Evolutionary conservation across 2,329 filamentous ascomycete genomes (phyloP).

Genomic region (Laburnicola sp.): DNA sequence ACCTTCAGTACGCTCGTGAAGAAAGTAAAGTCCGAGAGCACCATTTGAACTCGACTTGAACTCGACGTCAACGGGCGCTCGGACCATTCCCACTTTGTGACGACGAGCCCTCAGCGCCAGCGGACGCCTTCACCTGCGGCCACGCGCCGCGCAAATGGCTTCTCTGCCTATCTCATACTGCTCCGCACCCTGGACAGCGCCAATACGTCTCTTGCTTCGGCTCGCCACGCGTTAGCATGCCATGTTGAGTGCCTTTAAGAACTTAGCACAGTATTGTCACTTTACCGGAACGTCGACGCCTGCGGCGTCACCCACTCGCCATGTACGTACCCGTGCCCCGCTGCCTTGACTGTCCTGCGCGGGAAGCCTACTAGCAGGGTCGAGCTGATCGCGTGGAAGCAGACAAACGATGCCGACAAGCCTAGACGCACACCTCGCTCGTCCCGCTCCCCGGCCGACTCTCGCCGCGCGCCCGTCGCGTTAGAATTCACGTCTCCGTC

Average conservation of each 20-base stretch:
- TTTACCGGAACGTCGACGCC: constrained; percentile 1
- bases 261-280: background rate
- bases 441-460: constrained; percentile 4
- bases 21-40: too few relatives aligned
- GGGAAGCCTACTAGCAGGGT: too few relatives aligned
- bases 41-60: too few relatives aligned
- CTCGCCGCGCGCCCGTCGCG: background rate
- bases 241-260: constrained; percentile 1
- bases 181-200: background rate
- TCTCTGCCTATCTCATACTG: background rate
- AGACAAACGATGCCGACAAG: constrained; percentile 26
- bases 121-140: constrained; percentile 3
- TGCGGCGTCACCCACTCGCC: background rate
- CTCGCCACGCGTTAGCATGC: constrained; percentile 5
- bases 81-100: constrained; percentile 1
- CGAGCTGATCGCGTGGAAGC: constrained; percentile 10
- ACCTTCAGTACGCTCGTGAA: too few relatives aligned
- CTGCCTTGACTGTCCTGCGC: background rate
- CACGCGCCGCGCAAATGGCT: constrained; percentile 4
- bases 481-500: constrained; percentile 3
- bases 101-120: background rate
- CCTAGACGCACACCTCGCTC: constrained; percentile 1
- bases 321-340: background rate
- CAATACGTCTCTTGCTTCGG: background rate
- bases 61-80: background rate